Conservation (phyloP, 108 stramenopile species). For the Conticribra guillardii region DNA sequence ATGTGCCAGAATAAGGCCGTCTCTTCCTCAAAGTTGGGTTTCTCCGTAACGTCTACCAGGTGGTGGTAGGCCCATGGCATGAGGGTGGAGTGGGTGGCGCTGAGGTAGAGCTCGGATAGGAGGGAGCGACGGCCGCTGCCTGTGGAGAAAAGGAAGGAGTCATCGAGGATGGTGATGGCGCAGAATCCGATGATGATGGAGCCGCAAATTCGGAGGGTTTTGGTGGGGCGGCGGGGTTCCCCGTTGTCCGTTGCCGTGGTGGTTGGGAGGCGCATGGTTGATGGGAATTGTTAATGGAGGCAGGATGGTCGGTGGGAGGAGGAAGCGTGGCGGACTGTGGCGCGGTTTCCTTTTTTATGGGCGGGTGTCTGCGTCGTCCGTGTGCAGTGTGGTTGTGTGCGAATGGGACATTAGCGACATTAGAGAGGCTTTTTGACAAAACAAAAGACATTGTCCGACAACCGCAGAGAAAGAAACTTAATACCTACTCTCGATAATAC, state of each 20-base stretch:
- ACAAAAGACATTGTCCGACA: too few species aligned
- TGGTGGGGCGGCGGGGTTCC: neutral
- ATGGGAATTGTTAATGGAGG: too few species aligned
- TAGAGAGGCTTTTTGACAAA: too few species aligned
- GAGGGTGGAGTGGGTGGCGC: constrained; percentile 31
- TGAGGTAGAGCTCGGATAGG: constrained; percentile 29
- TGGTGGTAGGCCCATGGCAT: constrained; percentile 49
- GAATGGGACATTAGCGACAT: too few species aligned
- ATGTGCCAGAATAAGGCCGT: constrained; percentile 56
- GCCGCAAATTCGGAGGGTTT: constrained; percentile 2
- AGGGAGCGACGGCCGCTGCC: constrained; percentile 35
- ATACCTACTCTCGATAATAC: too few species aligned
- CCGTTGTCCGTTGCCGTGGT: neutral
- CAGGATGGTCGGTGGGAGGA: too few species aligned
- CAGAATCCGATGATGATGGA: constrained; percentile 9
- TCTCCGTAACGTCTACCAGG: constrained; percentile 36
- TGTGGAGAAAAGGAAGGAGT: neutral
- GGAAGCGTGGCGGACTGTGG: too few species aligned
- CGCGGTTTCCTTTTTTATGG: too few species aligned
- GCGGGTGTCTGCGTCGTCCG: too few species aligned
- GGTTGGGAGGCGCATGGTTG: too few species aligned
- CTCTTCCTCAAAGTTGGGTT: constrained; percentile 30
- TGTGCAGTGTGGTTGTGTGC: too few species aligned
- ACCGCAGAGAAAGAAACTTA: too few species aligned
- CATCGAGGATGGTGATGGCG: constrained; percentile 14